Percentiles rank a stretch among this genome's conserved stretches.
phyloP scores from a whole-genome alignment of 768 basidiomycete species.

The Chalciporus pseudorubinellus region DNA sequence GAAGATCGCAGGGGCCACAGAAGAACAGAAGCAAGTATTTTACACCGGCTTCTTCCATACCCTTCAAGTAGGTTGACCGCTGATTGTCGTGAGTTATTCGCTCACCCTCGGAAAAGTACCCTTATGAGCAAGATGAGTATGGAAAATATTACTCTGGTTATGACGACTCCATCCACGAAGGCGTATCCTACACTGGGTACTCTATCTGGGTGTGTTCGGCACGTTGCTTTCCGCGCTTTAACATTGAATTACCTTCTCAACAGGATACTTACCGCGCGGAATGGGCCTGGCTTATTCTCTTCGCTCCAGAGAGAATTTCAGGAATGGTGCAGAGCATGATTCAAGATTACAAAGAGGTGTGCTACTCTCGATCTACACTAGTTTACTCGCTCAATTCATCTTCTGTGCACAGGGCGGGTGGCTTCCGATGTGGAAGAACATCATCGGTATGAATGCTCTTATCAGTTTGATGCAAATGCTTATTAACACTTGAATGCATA shows the following conservation, averaged over 20 bases:
- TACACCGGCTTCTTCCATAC: conserved; percentile 67
- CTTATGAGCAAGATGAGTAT: conserved; percentile 70
- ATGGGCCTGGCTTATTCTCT: conserved; percentile 76
- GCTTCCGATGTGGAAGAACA: conserved; percentile 91
- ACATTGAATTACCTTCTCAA: neutral
- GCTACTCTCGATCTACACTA: neutral
- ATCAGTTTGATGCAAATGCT: neutral
- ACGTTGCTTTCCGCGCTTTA: neutral
- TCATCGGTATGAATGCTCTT: conserved; percentile 47
- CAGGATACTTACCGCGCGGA: conserved; percentile 78
- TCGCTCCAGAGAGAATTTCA: conserved; percentile 73
- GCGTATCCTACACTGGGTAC: conserved; percentile 76
- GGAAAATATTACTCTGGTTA: conserved; percentile 76
- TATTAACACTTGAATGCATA: conserved; percentile 4
- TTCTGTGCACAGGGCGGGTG: conserved; percentile 55
- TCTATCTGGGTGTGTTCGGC: conserved; percentile 62
- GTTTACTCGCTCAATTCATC: neutral
- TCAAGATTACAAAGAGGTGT: conserved; percentile 68
- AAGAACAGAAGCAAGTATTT: conserved; percentile 46
- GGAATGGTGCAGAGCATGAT: conserved; percentile 80
- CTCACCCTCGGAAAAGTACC: conserved; percentile 49
- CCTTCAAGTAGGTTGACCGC: conserved; percentile 43
- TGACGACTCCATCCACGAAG: conserved; percentile 59
- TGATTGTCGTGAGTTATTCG: neutral
- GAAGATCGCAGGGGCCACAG: conserved; percentile 46